Evolutionary conservation across 1,284 basidiomycete species (phyloP), one percentile per base, ranked within the genome.

Genomic region (Somion occarium): DNA sequence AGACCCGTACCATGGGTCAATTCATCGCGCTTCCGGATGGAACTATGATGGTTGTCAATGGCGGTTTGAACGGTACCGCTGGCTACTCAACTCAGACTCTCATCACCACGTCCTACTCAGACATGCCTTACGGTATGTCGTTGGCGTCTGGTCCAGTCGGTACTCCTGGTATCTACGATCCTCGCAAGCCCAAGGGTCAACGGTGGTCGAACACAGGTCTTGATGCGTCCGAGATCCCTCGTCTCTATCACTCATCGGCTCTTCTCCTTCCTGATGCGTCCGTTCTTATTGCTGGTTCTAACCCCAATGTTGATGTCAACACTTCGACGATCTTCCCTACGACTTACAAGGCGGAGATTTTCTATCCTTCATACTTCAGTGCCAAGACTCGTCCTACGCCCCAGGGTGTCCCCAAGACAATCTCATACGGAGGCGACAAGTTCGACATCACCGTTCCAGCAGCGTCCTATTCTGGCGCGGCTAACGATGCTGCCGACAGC

Each of bases 161-260:
- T 50, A 83, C 74, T 38, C 91, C 82, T 56, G 85, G 85, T 0
- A 81, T 93, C 61, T 93, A 90, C 65, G 80, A 93, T 62, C 88
- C 88, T 41, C 73, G 74, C 44, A 73, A 78, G 49, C 72, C 83
- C 34, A 57, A 70, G 25, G 90, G 91, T 38, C 73, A 73, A 23
- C 79, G 87, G 23, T 94, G 91, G 90, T 81, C 84, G 5, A 83
- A 80, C 55, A 72, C 75, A 1, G 88, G 85, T 30, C 67, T 90
- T n/a, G 61, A 61, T 1, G 71, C 78, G 0, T 82, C 86, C 3
- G 75, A 67, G 18, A 85, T 91, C 46, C 69, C 90, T 51, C 82
- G 93, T 57, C 73, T 96, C 59, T 95, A 96, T 71, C 93, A 96
- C 69, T 93, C 91, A 2, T 83, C 83, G 5, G 92, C 91, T n/a